Conservation (phyloP, 306 rosid genomes). For the Castanopsis chinensis region DNA sequence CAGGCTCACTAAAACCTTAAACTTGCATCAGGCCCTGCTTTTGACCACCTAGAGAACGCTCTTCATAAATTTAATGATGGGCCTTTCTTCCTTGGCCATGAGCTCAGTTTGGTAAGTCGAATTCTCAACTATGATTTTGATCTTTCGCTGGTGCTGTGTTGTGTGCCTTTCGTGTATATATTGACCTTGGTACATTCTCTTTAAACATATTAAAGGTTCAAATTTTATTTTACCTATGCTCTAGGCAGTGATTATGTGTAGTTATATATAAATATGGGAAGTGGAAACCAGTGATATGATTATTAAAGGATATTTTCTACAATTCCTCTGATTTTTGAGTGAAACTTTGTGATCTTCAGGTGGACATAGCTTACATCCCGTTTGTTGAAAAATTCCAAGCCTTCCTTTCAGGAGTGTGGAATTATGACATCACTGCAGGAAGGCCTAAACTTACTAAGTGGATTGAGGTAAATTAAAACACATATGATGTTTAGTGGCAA, state of each 20-base stretch:
- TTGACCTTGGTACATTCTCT: no score
- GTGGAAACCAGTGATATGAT: neutral
- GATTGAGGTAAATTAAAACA: conserved; percentile 50
- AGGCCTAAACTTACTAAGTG: conserved; percentile 61
- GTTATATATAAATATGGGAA: no score
- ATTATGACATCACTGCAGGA: conserved; percentile 56
- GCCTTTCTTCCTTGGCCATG: conserved; percentile 67
- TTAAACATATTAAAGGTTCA: no score
- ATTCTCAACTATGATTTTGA: neutral
- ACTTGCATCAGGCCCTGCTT: conserved; percentile 43
- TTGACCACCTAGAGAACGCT: conserved; percentile 79
- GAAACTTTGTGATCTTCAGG: conserved; percentile 37
- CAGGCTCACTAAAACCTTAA: neutral
- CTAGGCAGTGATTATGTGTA: no score
- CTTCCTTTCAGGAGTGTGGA: conserved; percentile 37
- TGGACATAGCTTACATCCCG: conserved; percentile 62
- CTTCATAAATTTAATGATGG: conserved; percentile 70
- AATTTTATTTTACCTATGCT: no score
- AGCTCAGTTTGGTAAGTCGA: conserved; percentile 60
- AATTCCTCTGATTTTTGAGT: conserved; percentile 14
- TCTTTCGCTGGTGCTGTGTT: neutral
- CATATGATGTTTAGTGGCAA: neutral
- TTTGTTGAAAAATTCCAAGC: conserved; percentile 62
- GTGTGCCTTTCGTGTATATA: neutral
- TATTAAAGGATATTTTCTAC: neutral